A percentile compares a stretch with the other conserved stretches of the same genome.
phyloP scores from a whole-genome alignment of 352 stramenopile species.

The Pythium aquatile region DNA sequence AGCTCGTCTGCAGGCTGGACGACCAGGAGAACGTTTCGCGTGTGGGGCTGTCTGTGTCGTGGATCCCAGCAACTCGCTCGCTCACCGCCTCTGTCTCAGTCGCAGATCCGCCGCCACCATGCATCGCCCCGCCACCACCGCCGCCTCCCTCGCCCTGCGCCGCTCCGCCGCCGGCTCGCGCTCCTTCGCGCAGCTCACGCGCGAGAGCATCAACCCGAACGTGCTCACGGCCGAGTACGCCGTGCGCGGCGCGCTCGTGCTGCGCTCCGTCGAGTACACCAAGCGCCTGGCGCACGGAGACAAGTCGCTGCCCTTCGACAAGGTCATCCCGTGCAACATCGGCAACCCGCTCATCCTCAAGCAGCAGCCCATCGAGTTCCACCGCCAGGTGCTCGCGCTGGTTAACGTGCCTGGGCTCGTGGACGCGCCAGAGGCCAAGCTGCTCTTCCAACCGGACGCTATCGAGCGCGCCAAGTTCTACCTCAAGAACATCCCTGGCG shows the following conservation, averaged over 20 bases:
- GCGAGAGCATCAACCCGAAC: constrained; percentile 74
- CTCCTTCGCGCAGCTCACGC: constrained; percentile 69
- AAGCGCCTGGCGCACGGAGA: constrained; percentile 61
- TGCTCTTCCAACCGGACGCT: constrained; percentile 84
- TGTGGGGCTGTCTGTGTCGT: not conserved
- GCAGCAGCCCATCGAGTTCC: constrained; percentile 94
- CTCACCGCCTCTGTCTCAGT: not conserved
- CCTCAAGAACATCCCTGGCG: constrained; percentile 81
- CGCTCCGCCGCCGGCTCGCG: constrained; percentile 29
- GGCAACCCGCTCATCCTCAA: constrained; percentile 96
- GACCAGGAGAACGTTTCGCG: constrained; percentile 29
- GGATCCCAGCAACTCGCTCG: not conserved
- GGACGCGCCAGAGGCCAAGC: constrained; percentile 69
- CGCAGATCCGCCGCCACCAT: constrained; percentile 8
- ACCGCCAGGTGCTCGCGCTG: constrained; percentile 91
- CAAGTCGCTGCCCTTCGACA: constrained; percentile 85
- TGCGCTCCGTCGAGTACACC: constrained; percentile 77
- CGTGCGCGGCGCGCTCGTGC: constrained; percentile 84
- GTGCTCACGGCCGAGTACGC: constrained; percentile 86
- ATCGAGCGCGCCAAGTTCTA: constrained; percentile 89
- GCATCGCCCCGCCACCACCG: constrained; percentile 8
- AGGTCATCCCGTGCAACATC: constrained; percentile 98
- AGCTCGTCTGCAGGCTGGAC: constrained; percentile 4
- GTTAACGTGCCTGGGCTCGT: constrained; percentile 88
- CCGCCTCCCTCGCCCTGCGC: constrained; percentile 27